Evolutionary conservation across 2,329 filamentous ascomycete species (phyloP), one percentile per base, ranked within the genome.

Genomic region (Penicillium sp.): DNA sequence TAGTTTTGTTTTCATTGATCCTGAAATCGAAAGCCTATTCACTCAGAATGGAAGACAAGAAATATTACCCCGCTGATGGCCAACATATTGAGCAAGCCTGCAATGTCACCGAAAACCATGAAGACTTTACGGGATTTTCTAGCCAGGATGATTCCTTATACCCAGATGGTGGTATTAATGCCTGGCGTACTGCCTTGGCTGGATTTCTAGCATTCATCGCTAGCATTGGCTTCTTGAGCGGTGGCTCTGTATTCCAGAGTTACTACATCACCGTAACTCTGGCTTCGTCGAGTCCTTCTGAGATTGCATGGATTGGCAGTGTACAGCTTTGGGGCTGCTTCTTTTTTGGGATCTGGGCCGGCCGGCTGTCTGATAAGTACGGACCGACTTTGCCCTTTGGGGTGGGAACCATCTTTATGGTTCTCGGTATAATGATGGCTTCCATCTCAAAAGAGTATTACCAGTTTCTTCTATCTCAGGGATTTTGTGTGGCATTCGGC

Each of bases 311-410:
- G 45, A 39, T 48, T 3, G 45, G 45, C 9, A 56, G 53, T 33
- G 11, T 56, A 7, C 56, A 58, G 31, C 16, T 47, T 11, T 58
- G 34, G 19, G 56, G 56, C 19, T 58, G 56, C 37, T 56, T 49
- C 28, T 58, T 58, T 26, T 40, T 58, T 6, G 56, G 56, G 3
- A 47, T 39, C 3, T 39, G 36, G 36, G 18, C 36, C 7, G 36
- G 36, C 4, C 21, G 9, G 9, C 11, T 39, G 7, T 39, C 36
- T 13, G 36, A 39, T 23, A 39, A 23, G 18, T 13, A 13, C 11
- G 36, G 36, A 5, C 53, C 44, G 5, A 29, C 14, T 2, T 14
- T 47, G 36, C 53, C 53, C 18, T 37, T 55, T 6, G 42, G 9
- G 4, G 10, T 51, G 28, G 53, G 53, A 26, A 48, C 48, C 23